Conservation (phyloP, 106 monocot species). For the Apostasia ramifera region DNA sequence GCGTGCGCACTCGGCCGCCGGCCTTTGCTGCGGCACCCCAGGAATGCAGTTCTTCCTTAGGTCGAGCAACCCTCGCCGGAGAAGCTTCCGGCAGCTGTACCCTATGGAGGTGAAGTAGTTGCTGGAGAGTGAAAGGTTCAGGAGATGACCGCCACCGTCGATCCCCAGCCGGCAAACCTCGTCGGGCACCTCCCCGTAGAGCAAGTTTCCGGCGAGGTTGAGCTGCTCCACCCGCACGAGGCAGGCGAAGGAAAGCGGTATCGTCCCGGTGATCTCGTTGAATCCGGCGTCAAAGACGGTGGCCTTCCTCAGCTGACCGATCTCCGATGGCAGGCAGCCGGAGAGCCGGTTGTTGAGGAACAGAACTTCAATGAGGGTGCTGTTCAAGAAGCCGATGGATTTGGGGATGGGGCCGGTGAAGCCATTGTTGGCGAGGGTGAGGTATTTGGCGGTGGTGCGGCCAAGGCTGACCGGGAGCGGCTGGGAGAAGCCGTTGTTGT, state of each 20-base stretch:
- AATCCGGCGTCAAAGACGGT: conserved; percentile 3
- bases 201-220: neutral
- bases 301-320: conserved; percentile 5
- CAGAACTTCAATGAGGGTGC: conserved; percentile 9
- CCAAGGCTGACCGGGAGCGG: conserved; percentile 39
- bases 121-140: conserved; percentile 1
- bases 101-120: conserved; percentile 12
- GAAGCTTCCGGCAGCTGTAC: conserved; percentile 7
- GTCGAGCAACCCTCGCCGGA: neutral
- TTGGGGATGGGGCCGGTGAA: conserved; percentile 55
- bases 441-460: conserved; percentile 24
- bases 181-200: conserved; percentile 5
- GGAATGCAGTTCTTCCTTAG: conserved; percentile 3
- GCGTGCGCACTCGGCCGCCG: neutral
- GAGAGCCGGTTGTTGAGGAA: conserved; percentile 13
- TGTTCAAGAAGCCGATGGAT: conserved; percentile 3
- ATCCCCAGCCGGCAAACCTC: neutral
- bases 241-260: neutral
- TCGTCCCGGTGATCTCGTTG: conserved; percentile 7
- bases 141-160: neutral
- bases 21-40: conserved; percentile 4
- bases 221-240: conserved; percentile 6
- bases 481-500: conserved; percentile 55
- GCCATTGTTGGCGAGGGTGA: conserved; percentile 69
- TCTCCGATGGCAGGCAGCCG: conserved; percentile 14